Evolutionary conservation across 1,284 basidiomycete species (phyloP).

Genomic region (Polyporus tsugae): DNA sequence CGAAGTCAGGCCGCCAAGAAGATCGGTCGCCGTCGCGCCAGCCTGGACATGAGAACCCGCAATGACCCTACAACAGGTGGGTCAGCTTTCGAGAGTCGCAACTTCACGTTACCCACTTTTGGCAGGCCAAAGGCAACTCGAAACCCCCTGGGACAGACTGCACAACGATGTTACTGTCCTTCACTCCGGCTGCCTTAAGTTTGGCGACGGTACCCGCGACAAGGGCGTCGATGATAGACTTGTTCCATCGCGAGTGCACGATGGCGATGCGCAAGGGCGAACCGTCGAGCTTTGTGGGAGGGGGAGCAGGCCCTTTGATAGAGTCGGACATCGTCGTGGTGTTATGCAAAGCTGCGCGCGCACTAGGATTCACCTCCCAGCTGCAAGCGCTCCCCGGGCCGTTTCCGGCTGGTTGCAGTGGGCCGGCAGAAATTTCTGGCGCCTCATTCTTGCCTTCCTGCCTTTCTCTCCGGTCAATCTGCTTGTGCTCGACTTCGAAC

Average conservation of each 20-base stretch:
- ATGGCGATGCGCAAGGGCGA: conserved; percentile 85
- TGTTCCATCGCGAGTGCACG: conserved; percentile 95
- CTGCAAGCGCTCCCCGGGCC: conserved; percentile 7
- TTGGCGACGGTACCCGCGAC: conserved; percentile 80
- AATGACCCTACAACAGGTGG: conserved; percentile 66
- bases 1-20: conserved; percentile 78
- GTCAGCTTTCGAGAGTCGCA: neutral
- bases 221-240: conserved; percentile 84
- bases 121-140: conserved; percentile 89
- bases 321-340: conserved; percentile 49
- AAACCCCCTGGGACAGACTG: conserved; percentile 95
- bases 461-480: conserved; percentile 12
- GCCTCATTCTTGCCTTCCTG: conserved; percentile 23
- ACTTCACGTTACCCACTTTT: conserved; percentile 61
- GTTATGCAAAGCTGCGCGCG: conserved; percentile 16
- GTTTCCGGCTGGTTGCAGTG: conserved; percentile 25
- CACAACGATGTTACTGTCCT: conserved; percentile 89
- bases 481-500: neutral
- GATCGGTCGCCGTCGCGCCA: conserved; percentile 75
- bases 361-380: too few relatives aligned
- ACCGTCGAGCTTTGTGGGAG: conserved; percentile 76
- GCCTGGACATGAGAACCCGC: conserved; percentile 86
- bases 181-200: conserved; percentile 87
- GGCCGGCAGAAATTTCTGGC: conserved; percentile 32
- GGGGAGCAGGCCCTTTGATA: conserved; percentile 82